phyloP scores from a whole-genome alignment of 805 yeast species.

The Wickerhamomyces chambardii region DNA sequence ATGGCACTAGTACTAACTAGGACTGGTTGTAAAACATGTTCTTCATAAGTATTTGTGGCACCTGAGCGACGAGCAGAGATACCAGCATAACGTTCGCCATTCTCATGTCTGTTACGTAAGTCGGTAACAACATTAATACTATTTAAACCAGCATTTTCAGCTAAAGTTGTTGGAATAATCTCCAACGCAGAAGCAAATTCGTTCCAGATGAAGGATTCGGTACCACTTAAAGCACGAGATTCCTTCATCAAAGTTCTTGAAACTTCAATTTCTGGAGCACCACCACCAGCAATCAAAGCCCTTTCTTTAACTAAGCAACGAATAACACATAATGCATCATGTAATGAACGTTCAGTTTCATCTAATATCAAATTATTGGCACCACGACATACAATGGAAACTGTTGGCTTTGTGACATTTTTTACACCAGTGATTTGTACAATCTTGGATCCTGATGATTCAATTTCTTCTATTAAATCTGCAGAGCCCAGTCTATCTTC shows the following conservation, averaged over 20 bases:
- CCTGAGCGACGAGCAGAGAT: slow-evolving; percentile 92
- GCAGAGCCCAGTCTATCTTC: slow-evolving; percentile 81
- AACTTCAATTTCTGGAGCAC: slow-evolving; percentile 92
- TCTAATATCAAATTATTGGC: slow-evolving; percentile 96
- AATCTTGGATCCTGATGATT: slow-evolving; percentile 95
- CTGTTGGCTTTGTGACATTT: slow-evolving; percentile 32
- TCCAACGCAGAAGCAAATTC: slow-evolving; percentile 91
- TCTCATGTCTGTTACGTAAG: slow-evolving; percentile 81
- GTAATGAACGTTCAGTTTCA: slow-evolving; percentile 94
- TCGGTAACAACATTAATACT: slow-evolving; percentile 90
- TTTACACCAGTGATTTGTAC: slow-evolving; percentile 87
- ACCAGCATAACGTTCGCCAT: slow-evolving; percentile 91
- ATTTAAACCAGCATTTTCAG: slow-evolving; percentile 92
- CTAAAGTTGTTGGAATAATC: slow-evolving; percentile 87
- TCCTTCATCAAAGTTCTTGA: slow-evolving; percentile 68
- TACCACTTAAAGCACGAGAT: slow-evolving; percentile 66
- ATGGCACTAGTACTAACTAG: slow-evolving; percentile 92
- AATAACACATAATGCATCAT: slow-evolving; percentile 91
- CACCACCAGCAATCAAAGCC: slow-evolving; percentile 93
- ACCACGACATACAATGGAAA: slow-evolving; percentile 74
- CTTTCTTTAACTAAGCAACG: slow-evolving; percentile 83
- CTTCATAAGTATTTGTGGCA: slow-evolving; percentile 83
- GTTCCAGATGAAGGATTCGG: slow-evolving; percentile 83
- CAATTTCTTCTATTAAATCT: slow-evolving; percentile 83
- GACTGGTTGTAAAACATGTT: slow-evolving; percentile 95